Evolutionary conservation across 2,329 filamentous ascomycete genomes (phyloP).

Genomic region (Lecanosticta acicola): DNA sequence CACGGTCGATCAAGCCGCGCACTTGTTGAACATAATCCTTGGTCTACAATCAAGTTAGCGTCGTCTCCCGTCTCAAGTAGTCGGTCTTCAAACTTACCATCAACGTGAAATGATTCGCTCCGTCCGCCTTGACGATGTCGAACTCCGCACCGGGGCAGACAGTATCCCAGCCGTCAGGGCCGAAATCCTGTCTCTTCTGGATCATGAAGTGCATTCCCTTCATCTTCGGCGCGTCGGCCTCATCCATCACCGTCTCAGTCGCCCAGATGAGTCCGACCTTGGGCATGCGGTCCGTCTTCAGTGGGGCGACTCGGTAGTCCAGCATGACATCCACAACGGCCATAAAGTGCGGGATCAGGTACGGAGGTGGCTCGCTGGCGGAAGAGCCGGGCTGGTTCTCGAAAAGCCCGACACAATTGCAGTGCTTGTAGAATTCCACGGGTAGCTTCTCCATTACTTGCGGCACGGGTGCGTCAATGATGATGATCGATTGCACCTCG

Average conservation of each 20-base stretch:
- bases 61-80: too few species aligned
- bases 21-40: too few species aligned
- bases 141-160: slow-evolving; percentile 38
- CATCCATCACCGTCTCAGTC: slow-evolving; percentile 43
- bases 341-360: slow-evolving; percentile 49
- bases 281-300: slow-evolving; percentile 35
- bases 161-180: slow-evolving; percentile 44
- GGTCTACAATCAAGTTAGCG: too few species aligned
- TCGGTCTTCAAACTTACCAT: too few species aligned
- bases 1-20: too few species aligned
- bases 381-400: too few species aligned
- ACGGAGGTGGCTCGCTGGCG: slow-evolving; percentile 37
- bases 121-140: slow-evolving; percentile 28
- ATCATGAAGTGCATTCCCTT: slow-evolving; percentile 36
- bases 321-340: slow-evolving; percentile 46
- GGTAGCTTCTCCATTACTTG: slow-evolving; percentile 46
- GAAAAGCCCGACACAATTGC: slow-evolving; percentile 1
- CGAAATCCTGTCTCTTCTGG: slow-evolving; percentile 44
- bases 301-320: slow-evolving; percentile 34
- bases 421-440: slow-evolving; percentile 40
- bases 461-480: slow-evolving; percentile 29
- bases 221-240: slow-evolving; percentile 42
- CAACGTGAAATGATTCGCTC: slow-evolving; percentile 38
- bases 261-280: slow-evolving; percentile 45
- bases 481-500: slow-evolving; percentile 21